Conservation (phyloP, 2,329 filamentous ascomycete species). For the Colletotrichum lini region DNA sequence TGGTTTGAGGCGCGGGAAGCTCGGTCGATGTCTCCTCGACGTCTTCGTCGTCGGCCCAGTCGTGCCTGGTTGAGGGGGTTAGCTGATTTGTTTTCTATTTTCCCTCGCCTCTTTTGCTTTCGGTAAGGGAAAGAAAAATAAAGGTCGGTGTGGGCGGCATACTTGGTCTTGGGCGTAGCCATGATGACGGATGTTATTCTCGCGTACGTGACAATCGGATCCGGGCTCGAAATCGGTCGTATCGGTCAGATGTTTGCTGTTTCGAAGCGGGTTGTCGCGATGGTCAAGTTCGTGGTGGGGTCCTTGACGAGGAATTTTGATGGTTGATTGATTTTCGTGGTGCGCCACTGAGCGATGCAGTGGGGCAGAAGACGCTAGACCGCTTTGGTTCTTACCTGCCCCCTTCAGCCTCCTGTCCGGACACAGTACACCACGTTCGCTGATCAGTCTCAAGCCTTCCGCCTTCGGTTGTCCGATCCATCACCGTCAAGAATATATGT, state of each 20-base stretch:
- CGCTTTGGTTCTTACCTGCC: slow-evolving; percentile 8
- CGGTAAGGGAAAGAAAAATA: background rate
- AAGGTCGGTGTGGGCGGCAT: slow-evolving; percentile 6
- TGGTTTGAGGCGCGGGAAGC: slow-evolving; percentile 89
- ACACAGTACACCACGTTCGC: too few species aligned
- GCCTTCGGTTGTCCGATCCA: background rate
- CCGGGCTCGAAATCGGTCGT: slow-evolving; percentile 14
- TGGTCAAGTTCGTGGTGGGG: slow-evolving; percentile 40
- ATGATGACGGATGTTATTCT: slow-evolving; percentile 18
- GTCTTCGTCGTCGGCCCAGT: slow-evolving; percentile 98
- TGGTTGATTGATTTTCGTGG: slow-evolving; percentile 42
- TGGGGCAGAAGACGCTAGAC: slow-evolving; percentile 30
- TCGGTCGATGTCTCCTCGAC: slow-evolving; percentile 79
- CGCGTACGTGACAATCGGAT: background rate
- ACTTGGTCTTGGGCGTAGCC: slow-evolving; percentile 42
- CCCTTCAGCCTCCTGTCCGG: background rate
- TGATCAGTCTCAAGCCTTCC: too few species aligned
- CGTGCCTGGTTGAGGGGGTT: slow-evolving; percentile 60
- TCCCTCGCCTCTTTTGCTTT: background rate
- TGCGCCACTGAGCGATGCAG: slow-evolving; percentile 37
- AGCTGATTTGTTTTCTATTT: slow-evolving; percentile 7
- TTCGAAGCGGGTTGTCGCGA: slow-evolving; percentile 40
- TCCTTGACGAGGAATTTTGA: slow-evolving; percentile 39
- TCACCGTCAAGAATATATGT: background rate
- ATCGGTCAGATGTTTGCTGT: slow-evolving; percentile 26